A percentile compares a stretch with the other conserved stretches of the same genome.
phyloP scores from a whole-genome alignment of 2,329 filamentous ascomycete genomes.

The Aspergillus aculeatus region DNA sequence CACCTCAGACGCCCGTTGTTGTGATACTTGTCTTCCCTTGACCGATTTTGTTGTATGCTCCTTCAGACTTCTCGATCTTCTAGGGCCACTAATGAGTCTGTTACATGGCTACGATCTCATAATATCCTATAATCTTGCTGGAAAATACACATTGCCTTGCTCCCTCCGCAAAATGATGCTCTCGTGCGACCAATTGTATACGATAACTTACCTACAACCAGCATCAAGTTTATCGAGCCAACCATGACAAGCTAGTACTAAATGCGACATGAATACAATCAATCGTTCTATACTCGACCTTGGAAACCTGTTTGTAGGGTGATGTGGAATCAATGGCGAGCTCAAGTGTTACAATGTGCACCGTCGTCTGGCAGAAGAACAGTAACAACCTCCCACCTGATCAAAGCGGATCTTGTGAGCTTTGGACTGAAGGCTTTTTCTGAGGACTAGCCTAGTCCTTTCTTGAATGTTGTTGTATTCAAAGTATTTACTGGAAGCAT shows the following conservation, averaged over 20 bases:
- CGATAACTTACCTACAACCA: background rate
- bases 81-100: no score
- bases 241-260: background rate
- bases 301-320: background rate
- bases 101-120: background rate
- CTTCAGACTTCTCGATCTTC: accelerated
- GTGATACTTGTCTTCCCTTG: background rate
- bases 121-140: background rate
- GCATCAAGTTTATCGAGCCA: background rate
- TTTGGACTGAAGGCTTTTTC: accelerated
- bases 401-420: background rate
- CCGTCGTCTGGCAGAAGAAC: background rate
- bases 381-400: background rate
- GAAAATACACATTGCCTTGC: background rate
- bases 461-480: no score
- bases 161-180: background rate
- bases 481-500: background rate
- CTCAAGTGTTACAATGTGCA: slow-evolving; percentile 3
- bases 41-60: background rate
- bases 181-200: background rate
- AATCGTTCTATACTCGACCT: background rate
- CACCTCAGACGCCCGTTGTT: no score
- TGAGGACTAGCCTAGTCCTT: background rate
- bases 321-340: background rate
- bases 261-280: background rate